Evolutionary conservation across 805 yeast species (phyloP).

Genomic region (Ogataea minuta): DNA sequence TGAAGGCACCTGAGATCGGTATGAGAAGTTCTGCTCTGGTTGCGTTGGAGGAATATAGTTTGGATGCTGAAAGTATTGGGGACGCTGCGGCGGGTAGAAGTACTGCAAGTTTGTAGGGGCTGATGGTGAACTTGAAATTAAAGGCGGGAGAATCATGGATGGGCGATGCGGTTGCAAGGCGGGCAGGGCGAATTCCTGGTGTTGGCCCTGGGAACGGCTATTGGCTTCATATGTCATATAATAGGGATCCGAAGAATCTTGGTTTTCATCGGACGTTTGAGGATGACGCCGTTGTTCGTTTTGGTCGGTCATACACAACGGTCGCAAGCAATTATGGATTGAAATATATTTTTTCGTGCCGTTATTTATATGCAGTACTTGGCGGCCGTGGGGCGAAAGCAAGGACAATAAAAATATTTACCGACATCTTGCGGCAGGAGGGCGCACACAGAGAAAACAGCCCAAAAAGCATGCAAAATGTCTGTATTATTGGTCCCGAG

Average conservation of each 20-base stretch:
- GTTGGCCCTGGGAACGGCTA: neutral
- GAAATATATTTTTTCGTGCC: too few relatives aligned
- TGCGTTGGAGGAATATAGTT: slow-evolving; percentile 3
- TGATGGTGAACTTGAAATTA: slow-evolving; percentile 1
- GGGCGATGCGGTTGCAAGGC: slow-evolving; percentile 1
- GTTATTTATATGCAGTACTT: neutral
- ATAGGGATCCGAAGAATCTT: neutral
- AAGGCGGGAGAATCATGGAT: slow-evolving; percentile 7
- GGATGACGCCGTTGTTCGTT: neutral
- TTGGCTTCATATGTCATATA: neutral
- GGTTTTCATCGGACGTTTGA: neutral
- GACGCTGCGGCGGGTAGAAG: slow-evolving; percentile 5
- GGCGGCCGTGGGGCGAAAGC: slow-evolving; percentile 1
- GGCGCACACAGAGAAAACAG: neutral
- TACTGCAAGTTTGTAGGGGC: slow-evolving; percentile 3
- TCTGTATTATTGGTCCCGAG: too few relatives aligned
- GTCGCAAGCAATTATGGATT: too few relatives aligned
- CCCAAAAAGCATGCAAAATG: too few relatives aligned
- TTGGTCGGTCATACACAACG: too few relatives aligned
- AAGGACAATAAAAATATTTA: neutral
- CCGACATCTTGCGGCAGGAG: neutral
- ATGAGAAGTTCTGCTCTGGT: neutral
- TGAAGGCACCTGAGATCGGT: neutral
- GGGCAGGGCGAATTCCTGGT: neutral
- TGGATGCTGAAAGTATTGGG: slow-evolving; percentile 4